Conservation (phyloP, 805 yeast genomes). For the Lipomyces chichibuensis region DNA sequence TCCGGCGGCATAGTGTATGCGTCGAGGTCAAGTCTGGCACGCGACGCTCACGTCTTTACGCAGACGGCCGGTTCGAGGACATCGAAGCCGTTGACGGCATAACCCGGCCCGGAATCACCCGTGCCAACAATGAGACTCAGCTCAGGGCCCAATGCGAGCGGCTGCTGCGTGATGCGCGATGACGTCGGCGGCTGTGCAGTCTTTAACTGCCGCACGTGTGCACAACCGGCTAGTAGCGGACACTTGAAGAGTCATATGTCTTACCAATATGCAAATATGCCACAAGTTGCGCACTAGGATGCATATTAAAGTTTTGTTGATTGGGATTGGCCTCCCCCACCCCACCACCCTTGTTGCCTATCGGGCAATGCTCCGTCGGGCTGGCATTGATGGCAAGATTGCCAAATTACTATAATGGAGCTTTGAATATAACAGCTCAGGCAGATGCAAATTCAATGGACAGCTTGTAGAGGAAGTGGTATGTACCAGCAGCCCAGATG, state of each 20-base stretch:
- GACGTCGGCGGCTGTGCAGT: neutral
- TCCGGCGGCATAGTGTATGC: slow-evolving; percentile 11
- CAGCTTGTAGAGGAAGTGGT: neutral
- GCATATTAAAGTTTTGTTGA: too few relatives aligned
- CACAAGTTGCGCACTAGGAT: neutral
- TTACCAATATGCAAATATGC: neutral
- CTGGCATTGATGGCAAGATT: too few relatives aligned
- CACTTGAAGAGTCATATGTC: neutral
- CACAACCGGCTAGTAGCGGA: neutral
- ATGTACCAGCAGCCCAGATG: neutral
- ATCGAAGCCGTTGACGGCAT: neutral
- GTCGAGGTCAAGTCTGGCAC: slow-evolving; percentile 13
- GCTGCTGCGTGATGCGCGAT: slow-evolving; percentile 4
- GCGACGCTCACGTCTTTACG: slow-evolving; percentile 10
- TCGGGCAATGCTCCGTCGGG: too few relatives aligned
- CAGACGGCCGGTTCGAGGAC: slow-evolving; percentile 16
- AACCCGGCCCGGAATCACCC: neutral
- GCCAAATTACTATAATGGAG: neutral
- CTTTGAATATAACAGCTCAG: neutral
- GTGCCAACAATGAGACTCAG: neutral
- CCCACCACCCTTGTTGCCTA: too few relatives aligned
- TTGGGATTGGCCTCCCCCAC: too few relatives aligned
- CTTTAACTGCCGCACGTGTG: neutral
- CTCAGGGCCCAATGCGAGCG: slow-evolving; percentile 3
- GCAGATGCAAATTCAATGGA: neutral